Conservation (phyloP, 352 stramenopile species). For the Pythium dissimile region DNA sequence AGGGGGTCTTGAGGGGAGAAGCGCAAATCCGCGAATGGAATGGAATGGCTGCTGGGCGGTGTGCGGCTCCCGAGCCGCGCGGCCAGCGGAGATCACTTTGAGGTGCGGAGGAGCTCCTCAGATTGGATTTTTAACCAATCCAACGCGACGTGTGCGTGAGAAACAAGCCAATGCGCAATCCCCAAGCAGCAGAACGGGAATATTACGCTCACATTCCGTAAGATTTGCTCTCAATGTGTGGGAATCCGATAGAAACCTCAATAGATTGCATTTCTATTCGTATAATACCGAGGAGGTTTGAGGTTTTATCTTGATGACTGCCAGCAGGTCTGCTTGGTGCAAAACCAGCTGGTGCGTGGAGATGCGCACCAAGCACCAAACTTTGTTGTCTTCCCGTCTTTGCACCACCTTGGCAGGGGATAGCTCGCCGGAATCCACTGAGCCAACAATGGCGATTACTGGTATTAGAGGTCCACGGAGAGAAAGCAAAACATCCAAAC, state of each 20-base stretch:
- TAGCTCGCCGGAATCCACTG: too few species aligned
- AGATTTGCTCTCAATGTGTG: conserved; percentile 4
- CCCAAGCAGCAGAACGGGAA: conserved; percentile 6
- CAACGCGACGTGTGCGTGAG: background rate
- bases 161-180: conserved; percentile 22
- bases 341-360: conserved; percentile 8
- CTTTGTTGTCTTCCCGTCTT: background rate
- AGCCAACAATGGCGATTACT: too few species aligned
- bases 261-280: conserved; percentile 1
- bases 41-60: background rate
- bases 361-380: conserved; percentile 16
- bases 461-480: too few species aligned
- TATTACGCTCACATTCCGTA: background rate
- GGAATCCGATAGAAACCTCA: conserved; percentile 3
- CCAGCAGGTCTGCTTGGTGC: conserved; percentile 10
- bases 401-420: too few species aligned
- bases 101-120: background rate
- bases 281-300: conserved; percentile 6
- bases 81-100: background rate
- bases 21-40: conserved; percentile 46
- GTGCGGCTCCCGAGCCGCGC: background rate
- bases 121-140: conserved; percentile 9
- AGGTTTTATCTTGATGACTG: conserved; percentile 8
- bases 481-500: too few species aligned
- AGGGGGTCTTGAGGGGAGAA: conserved; percentile 26